Evolutionary conservation across 805 yeast species (phyloP).

Genomic region (Yamadazyma sp.): DNA sequence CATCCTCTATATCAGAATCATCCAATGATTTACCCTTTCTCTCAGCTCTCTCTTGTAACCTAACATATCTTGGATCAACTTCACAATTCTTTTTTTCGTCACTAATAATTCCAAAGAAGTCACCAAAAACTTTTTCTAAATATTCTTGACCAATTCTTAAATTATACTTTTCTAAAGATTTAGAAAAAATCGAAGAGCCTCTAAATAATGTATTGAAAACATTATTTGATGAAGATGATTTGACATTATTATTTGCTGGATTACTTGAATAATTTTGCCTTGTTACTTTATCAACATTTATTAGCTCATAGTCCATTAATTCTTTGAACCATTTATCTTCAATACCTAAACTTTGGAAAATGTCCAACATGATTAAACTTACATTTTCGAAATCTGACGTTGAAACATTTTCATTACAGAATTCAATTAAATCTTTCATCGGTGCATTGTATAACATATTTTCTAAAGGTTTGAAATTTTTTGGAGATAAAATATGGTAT

Average conservation of each 20-base stretch:
- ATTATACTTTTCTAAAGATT: conserved; percentile 74
- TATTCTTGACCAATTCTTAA: conserved; percentile 77
- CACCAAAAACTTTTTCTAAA: conserved; percentile 67
- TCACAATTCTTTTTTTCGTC: conserved; percentile 62
- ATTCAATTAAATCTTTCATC: conserved; percentile 49
- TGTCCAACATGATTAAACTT: conserved; percentile 62
- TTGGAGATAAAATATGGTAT: conserved; percentile 57
- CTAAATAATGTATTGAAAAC: conserved; percentile 55
- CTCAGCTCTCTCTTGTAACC: conserved; percentile 30
- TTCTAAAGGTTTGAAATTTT: conserved; percentile 60
- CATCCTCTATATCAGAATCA: conserved; percentile 14
- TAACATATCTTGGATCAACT: conserved; percentile 68
- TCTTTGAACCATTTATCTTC: conserved; percentile 74
- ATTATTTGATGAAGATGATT: conserved; percentile 22
- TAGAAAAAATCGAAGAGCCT: conserved; percentile 80
- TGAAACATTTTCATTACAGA: conserved; percentile 38
- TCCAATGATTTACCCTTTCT: conserved; percentile 23
- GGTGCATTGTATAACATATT: conserved; percentile 54
- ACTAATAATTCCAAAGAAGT: conserved; percentile 55
- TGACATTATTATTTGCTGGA: neutral
- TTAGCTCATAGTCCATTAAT: conserved; percentile 65
- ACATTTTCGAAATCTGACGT: conserved; percentile 49
- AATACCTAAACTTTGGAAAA: conserved; percentile 65
- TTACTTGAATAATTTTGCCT: conserved; percentile 34
- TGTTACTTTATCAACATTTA: conserved; percentile 43